Base-by-base conservation (phyloP, 2,329 filamentous ascomycete genomes). In the Metarhizium rileyi region DNA sequence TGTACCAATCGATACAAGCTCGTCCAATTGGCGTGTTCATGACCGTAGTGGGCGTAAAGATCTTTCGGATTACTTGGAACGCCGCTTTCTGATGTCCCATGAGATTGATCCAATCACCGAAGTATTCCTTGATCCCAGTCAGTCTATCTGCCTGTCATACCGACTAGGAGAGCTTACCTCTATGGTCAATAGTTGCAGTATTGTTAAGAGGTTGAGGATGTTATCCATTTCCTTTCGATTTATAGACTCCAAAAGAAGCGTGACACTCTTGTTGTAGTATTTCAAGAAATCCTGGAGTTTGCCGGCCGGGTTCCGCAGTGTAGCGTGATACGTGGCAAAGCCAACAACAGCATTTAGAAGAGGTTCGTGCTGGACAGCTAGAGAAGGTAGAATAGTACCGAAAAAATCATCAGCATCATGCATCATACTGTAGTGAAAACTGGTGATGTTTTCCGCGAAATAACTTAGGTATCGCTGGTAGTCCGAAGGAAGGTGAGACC, bases 81-180 rank as follows among this genome's bases (percentile, higher is more conserved):
- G 93, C 93, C 10, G 91, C 93, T 62, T 86, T 89, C 64, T 96
- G 90, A 63, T 97, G 93, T 22, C 90, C 87, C 67, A 93, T 84
- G 16, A 97, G 74, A 59, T 94, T 96, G 48, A 94, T 81, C 90
- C 90, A 97, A 63, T 98, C 93, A 12, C 93, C 93, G 43, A 97
- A 76, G 59, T 90, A 94, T 68, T 97, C 93, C 89, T 95, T 42
- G 47, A 9, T 41, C 22, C 27, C n/a, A 26, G n/a, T 49, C 45
- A 35, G 27, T 16, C 16, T 50, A 59, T 47, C 26, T 16, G 36
- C 35, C 26, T n/a, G 8, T 23, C 25, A 43, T 18, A 28, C 27
- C 16, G 43, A 18, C 4, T 20, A 20, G 2, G 10, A 33, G 33
- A 28, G 55, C 72, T 61, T 74, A 94, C 90, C 79, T 98, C 93